Evolutionary conservation across 768 basidiomycete genomes (phyloP).

Genomic region (Jaapia argillacea): DNA sequence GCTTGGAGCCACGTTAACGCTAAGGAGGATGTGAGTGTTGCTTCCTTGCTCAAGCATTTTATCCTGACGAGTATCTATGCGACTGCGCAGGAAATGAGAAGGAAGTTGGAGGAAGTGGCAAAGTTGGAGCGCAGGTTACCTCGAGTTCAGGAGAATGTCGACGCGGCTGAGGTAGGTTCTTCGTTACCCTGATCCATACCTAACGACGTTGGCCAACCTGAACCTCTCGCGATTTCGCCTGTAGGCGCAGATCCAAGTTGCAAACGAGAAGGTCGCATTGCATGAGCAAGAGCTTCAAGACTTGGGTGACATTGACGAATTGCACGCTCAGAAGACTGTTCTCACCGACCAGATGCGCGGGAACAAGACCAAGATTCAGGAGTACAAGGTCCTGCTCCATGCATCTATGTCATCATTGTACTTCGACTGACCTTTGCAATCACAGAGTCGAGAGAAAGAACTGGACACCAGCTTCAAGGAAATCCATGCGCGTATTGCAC

Average conservation of each 20-base stretch:
- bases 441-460: conserved; percentile 38
- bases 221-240: not conserved
- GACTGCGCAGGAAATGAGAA: conserved; percentile 35
- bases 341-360: conserved; percentile 30
- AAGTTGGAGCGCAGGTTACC: conserved; percentile 25
- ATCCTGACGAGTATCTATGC: no score
- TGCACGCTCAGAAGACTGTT: conserved; percentile 27
- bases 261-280: conserved; percentile 24
- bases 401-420: no score
- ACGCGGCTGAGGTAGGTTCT: conserved; percentile 27
- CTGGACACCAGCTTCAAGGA: conserved; percentile 33
- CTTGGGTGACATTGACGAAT: conserved; percentile 37
- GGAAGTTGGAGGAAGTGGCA: conserved; percentile 30
- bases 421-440: no score
- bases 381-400: conserved; percentile 32
- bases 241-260: conserved; percentile 24
- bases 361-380: conserved; percentile 33
- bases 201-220: conserved; percentile 1
- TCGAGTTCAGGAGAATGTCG: conserved; percentile 29
- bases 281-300: conserved; percentile 29
- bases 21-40: conserved; percentile 49
- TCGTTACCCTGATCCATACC: not conserved
- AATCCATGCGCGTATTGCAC: conserved; percentile 21
- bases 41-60: not conserved
- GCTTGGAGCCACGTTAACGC: conserved; percentile 80